Evolutionary conservation across 1,284 basidiomycete species (phyloP).

Genomic region (Anthracocystis walkeri): DNA sequence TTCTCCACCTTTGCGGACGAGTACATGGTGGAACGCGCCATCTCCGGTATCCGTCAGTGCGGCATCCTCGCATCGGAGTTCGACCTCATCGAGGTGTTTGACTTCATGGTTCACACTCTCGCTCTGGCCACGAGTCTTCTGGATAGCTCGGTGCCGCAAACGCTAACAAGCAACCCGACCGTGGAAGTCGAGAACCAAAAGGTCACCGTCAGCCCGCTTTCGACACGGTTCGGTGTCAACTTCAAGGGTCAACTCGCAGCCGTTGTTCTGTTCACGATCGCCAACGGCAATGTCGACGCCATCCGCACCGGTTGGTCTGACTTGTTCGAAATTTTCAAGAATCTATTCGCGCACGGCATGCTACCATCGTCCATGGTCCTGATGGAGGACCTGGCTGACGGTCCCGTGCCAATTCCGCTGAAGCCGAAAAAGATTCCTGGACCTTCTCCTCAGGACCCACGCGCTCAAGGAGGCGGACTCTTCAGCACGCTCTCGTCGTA

Average conservation of each 20-base stretch:
- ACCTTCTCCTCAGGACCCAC: constrained; percentile 84
- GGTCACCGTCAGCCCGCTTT: constrained; percentile 89
- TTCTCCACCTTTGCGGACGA: constrained; percentile 97
- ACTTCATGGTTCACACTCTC: constrained; percentile 91
- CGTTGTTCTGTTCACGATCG: constrained; percentile 96
- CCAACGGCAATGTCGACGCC: constrained; percentile 95
- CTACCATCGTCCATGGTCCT: constrained; percentile 84
- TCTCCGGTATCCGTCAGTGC: constrained; percentile 94
- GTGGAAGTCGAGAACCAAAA: constrained; percentile 92
- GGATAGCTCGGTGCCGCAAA: constrained; percentile 55
- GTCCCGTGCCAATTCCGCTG: constrained; percentile 51
- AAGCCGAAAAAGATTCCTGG: constrained; percentile 75
- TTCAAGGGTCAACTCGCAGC: constrained; percentile 96
- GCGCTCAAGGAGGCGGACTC: constrained; percentile 84
- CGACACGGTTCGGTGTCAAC: constrained; percentile 92
- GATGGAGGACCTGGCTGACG: constrained; percentile 86
- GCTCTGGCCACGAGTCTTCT: constrained; percentile 60
- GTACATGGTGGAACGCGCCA: constrained; percentile 92
- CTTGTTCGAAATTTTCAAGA: constrained; percentile 98
- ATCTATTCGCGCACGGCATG: constrained; percentile 91
- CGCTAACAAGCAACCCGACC: constrained; percentile 81
- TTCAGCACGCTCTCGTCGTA: constrained; percentile 95
- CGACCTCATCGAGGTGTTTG: constrained; percentile 91
- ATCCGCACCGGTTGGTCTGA: constrained; percentile 89
- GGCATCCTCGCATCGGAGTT: constrained; percentile 92